Percentiles rank a stretch among this genome's conserved stretches.
phyloP scores from a whole-genome alignment of 163 green algal species.

The Prototheca cutis region DNA sequence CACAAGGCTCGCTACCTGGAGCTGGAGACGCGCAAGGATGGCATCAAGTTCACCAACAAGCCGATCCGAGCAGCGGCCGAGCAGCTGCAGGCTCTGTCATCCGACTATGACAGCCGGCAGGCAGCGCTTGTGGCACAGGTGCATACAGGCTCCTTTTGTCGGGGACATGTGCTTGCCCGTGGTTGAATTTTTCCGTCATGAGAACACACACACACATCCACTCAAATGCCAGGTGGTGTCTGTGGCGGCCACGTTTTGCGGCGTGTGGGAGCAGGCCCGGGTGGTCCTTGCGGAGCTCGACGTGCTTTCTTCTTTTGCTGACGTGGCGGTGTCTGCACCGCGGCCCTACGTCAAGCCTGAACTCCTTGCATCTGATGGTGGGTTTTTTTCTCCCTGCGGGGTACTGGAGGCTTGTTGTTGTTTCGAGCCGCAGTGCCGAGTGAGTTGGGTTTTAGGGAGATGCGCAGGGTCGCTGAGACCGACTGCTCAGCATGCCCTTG shows the following conservation, averaged over 20 bases:
- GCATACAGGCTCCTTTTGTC: too few species aligned
- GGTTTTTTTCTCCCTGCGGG: too few species aligned
- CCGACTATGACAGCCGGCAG: conserved; percentile 64
- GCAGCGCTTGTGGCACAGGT: conserved; percentile 68
- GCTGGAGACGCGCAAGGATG: conserved; percentile 89
- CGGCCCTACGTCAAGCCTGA: conserved; percentile 58
- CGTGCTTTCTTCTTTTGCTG: conserved; percentile 75
- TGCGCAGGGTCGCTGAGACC: too few species aligned
- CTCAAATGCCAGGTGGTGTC: conserved; percentile 78
- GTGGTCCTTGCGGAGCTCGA: conserved; percentile 80
- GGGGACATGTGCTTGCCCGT: too few species aligned
- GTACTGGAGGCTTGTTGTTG: conserved; percentile 17
- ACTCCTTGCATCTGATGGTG: conserved; percentile 45
- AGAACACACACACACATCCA: too few species aligned
- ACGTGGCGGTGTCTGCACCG: conserved; percentile 62
- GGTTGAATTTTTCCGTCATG: too few species aligned
- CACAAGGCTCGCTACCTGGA: conserved; percentile 49
- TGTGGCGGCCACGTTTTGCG: conserved; percentile 78
- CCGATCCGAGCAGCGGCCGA: conserved; percentile 57
- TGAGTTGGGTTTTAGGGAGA: too few species aligned
- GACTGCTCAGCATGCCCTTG: too few species aligned
- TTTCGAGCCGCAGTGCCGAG: too few species aligned
- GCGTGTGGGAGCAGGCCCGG: conserved; percentile 76
- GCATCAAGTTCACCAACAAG: conserved; percentile 88
- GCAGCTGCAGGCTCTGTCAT: conserved; percentile 41